Evolutionary conservation across 805 yeast genomes (phyloP).

Genomic region (Saccharomycopsis selenospora): DNA sequence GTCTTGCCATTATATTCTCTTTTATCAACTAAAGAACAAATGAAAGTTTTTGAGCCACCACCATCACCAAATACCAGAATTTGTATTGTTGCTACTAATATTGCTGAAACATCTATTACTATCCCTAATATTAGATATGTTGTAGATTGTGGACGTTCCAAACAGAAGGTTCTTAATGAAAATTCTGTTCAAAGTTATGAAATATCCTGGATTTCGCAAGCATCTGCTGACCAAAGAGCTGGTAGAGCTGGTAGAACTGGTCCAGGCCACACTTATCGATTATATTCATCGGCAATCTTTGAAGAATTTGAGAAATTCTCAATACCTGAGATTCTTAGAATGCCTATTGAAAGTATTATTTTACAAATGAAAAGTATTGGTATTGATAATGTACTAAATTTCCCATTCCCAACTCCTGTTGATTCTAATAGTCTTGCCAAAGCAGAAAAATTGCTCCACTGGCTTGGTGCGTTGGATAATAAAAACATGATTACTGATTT

Average conservation of each 20-base stretch:
- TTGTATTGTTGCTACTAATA: constrained; percentile 93
- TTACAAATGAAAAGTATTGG: constrained; percentile 97
- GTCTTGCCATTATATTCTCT: constrained; percentile 90
- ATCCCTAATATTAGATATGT: constrained; percentile 94
- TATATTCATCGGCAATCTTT: constrained; percentile 88
- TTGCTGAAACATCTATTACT: constrained; percentile 95
- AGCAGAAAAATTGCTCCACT: constrained; percentile 61
- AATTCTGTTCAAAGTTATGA: constrained; percentile 92
- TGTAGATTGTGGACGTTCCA: constrained; percentile 90
- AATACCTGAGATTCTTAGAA: constrained; percentile 82
- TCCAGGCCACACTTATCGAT: constrained; percentile 93
- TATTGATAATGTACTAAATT: constrained; percentile 78
- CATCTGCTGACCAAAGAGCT: constrained; percentile 89
- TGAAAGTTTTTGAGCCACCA: constrained; percentile 82
- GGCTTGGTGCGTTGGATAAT: constrained; percentile 69
- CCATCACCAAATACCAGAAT: constrained; percentile 72
- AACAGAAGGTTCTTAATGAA: constrained; percentile 73
- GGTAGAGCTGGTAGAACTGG: constrained; percentile 99
- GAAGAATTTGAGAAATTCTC: constrained; percentile 77
- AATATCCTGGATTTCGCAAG: constrained; percentile 87
- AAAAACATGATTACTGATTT: constrained; percentile 55
- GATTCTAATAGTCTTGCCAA: constrained; percentile 48
- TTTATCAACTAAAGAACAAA: constrained; percentile 89
- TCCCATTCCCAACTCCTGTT: constrained; percentile 97
- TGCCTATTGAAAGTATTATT: constrained; percentile 97